Percentiles rank a stretch among this genome's conserved stretches.
Evolutionary conservation across 257 asterid species (phyloP).

Genomic region (Eustoma russellianum): DNA sequence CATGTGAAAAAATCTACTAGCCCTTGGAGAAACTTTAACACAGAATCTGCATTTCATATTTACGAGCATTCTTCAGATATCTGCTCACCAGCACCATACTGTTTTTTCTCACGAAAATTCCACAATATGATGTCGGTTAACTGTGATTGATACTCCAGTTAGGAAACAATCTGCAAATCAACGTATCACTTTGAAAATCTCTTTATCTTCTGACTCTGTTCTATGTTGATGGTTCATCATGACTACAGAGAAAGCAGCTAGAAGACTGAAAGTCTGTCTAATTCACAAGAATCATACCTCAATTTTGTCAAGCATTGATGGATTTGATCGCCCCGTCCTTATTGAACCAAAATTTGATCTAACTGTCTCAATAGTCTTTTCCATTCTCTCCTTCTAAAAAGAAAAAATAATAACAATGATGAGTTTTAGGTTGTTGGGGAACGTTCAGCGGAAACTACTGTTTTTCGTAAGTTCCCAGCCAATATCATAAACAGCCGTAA

Average conservation of each 20-base stretch:
- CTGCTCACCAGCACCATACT: no score
- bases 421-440: neutral
- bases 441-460: neutral
- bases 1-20: neutral
- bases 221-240: no score
- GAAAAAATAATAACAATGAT: neutral
- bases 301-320: constrained; percentile 81
- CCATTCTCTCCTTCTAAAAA: constrained; percentile 85
- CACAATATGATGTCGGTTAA: no score
- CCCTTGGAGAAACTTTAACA: no score
- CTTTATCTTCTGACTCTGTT: neutral
- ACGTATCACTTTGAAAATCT: neutral
- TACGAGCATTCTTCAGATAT: no score
- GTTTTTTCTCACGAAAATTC: neutral
- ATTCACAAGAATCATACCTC: constrained; percentile 40
- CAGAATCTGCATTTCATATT: no score
- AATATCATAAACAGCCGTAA: neutral
- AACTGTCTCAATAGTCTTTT: constrained; percentile 67
- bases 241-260: no score
- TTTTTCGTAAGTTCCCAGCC: neutral
- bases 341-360: constrained; percentile 68
- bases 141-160: neutral
- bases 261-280: neutral
- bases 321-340: constrained; percentile 89
- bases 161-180: neutral